phyloP scores from a whole-genome alignment of 306 rosid species.

The Castanospermum australe region DNA sequence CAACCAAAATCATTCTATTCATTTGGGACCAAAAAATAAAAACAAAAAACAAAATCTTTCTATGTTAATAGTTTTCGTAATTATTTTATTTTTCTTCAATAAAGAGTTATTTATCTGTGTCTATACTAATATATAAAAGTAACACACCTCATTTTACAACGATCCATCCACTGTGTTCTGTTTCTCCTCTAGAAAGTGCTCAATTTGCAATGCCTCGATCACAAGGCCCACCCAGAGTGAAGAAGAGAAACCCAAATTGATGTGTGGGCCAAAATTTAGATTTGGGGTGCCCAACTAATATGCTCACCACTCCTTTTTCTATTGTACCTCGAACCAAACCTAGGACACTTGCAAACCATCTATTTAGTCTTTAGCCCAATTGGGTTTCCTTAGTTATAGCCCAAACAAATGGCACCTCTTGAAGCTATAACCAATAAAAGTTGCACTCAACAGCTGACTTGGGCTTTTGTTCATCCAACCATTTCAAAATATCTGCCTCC shows the following conservation, averaged over 20 bases:
- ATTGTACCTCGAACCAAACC: background rate
- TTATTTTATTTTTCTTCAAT: too few relatives aligned
- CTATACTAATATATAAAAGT: too few relatives aligned
- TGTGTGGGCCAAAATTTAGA: background rate
- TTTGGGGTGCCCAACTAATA: background rate
- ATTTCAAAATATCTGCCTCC: background rate
- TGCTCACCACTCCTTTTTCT: background rate
- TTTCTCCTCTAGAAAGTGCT: too few relatives aligned
- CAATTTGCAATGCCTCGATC: too few relatives aligned
- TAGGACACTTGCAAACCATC: background rate
- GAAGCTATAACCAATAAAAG: background rate
- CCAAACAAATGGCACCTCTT: background rate
- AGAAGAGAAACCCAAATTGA: background rate
- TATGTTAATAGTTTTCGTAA: too few relatives aligned
- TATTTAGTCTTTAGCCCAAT: background rate
- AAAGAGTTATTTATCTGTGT: too few relatives aligned
- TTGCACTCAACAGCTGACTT: background rate
- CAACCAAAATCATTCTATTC: too few relatives aligned
- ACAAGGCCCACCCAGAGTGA: background rate
- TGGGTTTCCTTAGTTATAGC: background rate
- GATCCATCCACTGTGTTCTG: too few relatives aligned
- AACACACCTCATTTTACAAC: too few relatives aligned
- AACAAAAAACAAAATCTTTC: too few relatives aligned
- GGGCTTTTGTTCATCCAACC: constrained; percentile 1
- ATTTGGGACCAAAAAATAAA: too few relatives aligned